These are phyloP conservation scores for Chaetoceros tenuissimus DNA, from an alignment of 108 stramenopile species.

Conservation along the genomic window DNA sequence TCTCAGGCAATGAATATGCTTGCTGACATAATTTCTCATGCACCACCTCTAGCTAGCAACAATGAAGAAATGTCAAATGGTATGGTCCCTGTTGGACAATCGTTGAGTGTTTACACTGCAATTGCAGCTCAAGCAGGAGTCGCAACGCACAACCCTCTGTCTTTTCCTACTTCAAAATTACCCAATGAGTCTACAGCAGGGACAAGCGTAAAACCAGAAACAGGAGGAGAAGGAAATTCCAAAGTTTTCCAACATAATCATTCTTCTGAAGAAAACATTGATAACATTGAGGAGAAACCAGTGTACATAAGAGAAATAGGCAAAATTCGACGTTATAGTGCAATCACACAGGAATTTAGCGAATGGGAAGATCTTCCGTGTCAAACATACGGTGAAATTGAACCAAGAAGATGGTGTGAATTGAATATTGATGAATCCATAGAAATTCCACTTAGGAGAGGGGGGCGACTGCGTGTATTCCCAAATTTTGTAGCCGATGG, in stretches of 20 bases:
- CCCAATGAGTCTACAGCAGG: not conserved
- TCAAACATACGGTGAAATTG: not conserved
- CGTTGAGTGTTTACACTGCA: not conserved
- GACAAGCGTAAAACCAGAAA: not conserved
- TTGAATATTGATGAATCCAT: slow-evolving; percentile 1
- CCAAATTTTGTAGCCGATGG: slow-evolving; percentile 9
- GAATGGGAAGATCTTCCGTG: not conserved
- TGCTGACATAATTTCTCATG: not conserved
- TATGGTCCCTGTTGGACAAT: not conserved
- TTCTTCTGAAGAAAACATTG: not conserved
- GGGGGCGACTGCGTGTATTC: slow-evolving; percentile 13
- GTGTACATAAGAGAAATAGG: not conserved
- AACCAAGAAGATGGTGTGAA: not conserved
- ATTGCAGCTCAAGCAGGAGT: not conserved
- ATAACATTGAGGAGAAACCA: not conserved
- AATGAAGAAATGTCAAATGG: not conserved
- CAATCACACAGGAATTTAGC: not conserved
- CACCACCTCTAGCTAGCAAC: not conserved
- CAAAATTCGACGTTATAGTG: not conserved
- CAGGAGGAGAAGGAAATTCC: not conserved
- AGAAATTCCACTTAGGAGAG: slow-evolving; percentile 12
- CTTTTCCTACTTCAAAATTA: no score
- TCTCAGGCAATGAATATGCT: not conserved
- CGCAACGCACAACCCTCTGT: no score
- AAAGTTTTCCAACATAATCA: no score